Conservation (phyloP, 2,329 filamentous ascomycete genomes). For the Aspergillus puulaauensis region DNA sequence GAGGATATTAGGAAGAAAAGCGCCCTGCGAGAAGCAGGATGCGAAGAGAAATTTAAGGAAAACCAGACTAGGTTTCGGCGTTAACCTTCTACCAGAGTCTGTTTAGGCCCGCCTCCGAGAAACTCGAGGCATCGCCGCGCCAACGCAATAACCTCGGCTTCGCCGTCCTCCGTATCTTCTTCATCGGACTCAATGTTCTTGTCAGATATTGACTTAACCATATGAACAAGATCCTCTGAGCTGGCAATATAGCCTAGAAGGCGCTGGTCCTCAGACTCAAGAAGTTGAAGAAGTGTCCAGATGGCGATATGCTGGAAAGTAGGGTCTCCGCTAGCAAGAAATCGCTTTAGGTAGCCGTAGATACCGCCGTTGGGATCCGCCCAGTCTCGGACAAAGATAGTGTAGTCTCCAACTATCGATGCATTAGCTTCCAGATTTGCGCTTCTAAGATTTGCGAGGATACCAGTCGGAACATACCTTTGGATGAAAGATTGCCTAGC, state of each 20-base stretch:
- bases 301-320: constrained; percentile 99
- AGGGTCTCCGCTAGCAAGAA: constrained; percentile 88
- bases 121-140: constrained; percentile 88
- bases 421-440: constrained; percentile 22
- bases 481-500: constrained; percentile 91
- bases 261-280: constrained; percentile 90
- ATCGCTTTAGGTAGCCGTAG: constrained; percentile 89
- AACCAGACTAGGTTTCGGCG: neutral
- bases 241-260: constrained; percentile 87
- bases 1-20: constrained; percentile 16
- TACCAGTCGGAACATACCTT: constrained; percentile 62
- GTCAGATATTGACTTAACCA: constrained; percentile 89
- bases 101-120: constrained; percentile 74
- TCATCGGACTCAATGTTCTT: constrained; percentile 84
- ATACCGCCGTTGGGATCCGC: constrained; percentile 88
- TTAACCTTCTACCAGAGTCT: constrained; percentile 75
- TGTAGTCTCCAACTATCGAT: constrained; percentile 82
- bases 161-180: constrained; percentile 83
- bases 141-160: constrained; percentile 87
- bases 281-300: constrained; percentile 92
- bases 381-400: constrained; percentile 95
- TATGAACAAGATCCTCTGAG: constrained; percentile 85
- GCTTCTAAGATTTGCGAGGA: neutral
- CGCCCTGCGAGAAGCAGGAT: constrained; percentile 12
- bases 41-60: constrained; percentile 9